phyloP scores from a whole-genome alignment of 2,329 filamentous ascomycete genomes.

The Colletotrichum australisinense region DNA sequence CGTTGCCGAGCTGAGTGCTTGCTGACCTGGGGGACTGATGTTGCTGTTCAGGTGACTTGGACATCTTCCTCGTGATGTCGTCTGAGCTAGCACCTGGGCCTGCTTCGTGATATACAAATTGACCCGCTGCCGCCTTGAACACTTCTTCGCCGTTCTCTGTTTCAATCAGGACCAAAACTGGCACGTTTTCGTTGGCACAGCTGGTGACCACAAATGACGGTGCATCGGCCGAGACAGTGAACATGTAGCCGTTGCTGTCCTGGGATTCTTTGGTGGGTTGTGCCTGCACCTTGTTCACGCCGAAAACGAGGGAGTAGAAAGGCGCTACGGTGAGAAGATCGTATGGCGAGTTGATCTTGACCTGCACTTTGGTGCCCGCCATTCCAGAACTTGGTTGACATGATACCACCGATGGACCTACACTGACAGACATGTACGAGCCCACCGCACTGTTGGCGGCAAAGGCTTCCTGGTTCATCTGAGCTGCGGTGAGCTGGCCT shows the following conservation, averaged over 20 bases:
- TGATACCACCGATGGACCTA: conserved; percentile 70
- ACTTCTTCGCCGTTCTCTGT: conserved; percentile 63
- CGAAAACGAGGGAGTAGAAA: conserved; percentile 78
- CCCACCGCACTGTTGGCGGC: conserved; percentile 72
- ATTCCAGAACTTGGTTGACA: conserved; percentile 77
- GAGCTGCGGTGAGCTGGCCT: conserved; percentile 58
- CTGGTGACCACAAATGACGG: conserved; percentile 69
- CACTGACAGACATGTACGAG: conserved; percentile 70
- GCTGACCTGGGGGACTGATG: conserved; percentile 47
- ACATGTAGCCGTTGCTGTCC: conserved; percentile 73
- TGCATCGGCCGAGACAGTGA: conserved; percentile 78
- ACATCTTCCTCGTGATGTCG: conserved; percentile 52
- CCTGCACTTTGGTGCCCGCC: conserved; percentile 75
- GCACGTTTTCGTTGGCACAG: conserved; percentile 62
- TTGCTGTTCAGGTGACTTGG: conserved; percentile 58
- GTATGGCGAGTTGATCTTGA: conserved; percentile 81
- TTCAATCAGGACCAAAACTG: conserved; percentile 65
- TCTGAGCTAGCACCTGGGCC: conserved; percentile 50
- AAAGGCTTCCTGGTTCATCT: conserved; percentile 68
- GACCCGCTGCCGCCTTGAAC: conserved; percentile 59
- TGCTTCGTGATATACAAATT: conserved; percentile 57
- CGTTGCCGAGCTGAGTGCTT: conserved; percentile 44
- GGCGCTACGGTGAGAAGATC: conserved; percentile 72
- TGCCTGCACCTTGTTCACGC: conserved; percentile 75
- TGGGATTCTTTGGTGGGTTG: conserved; percentile 71